Evolutionary conservation across 2,329 filamentous ascomycete species (phyloP), one percentile per base, ranked within the genome.

Genomic region (Aureobasidium sp.): DNA sequence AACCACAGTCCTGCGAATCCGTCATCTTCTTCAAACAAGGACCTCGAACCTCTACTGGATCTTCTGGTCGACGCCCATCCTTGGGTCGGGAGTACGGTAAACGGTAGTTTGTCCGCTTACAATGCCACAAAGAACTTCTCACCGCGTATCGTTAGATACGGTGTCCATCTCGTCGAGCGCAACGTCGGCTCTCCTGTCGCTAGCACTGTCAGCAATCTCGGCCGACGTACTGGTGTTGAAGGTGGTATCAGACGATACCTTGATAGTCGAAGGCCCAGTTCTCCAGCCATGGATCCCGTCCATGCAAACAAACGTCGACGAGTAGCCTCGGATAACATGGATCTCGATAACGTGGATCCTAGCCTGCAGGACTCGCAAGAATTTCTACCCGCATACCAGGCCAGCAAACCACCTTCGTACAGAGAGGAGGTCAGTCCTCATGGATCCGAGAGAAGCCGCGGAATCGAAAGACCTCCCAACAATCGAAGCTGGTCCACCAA

Each of bases 51-150:
- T 1, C 85, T 98, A 8, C 84, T 98, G 4, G 93, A 93, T 7
- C 88, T 98, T 1, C 87, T 98, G 27, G 97, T 94, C 0, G 95
- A 93, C 3, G 93, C 93, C 1, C 94, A 98, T 75, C 95, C 95
- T 0, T 84, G 97, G 68, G 87, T 98, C 20, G 94, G 93, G 13
- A 93, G 90, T 33, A 94, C 94, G 0, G 77, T 77, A 50, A 93
- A 93, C 70, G 90, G 91, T 61, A 95, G 94, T 0, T 87, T 95
- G 10, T 94, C 92, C 1, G 93, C 93, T 1, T 98, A 98, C 77
- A 91, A 92, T 33, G 91, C 88, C 3, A 94, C 93, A 15, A 98
- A 98, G 79, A 93, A 95, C 71, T 97, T 95, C 73, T 97, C 94
- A 1, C 94, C 95, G 0, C 88, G 92, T 2, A 93, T 98, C 75